Base-by-base conservation (phyloP, 164 flowering plant species). In the Umbilicus rupestris region DNA sequence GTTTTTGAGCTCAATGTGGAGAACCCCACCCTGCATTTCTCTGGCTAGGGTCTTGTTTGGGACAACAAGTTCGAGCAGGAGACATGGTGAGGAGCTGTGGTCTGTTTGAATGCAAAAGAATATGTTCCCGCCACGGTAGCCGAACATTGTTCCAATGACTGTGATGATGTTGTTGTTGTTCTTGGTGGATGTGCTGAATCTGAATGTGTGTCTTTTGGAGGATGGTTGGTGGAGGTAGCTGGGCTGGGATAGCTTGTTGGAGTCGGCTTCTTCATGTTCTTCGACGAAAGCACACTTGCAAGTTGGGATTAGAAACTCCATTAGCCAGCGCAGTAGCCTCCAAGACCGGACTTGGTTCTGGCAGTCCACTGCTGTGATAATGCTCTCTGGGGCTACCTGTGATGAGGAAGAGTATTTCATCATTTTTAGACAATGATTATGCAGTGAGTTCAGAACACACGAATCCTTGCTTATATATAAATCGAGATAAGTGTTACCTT, bases 331-430 rank as follows among this genome's bases (percentile, higher is more conserved):
- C 39, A 86, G 80, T 64, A 86, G 82, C 71, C 86, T 66, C 90
- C 90, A 86, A 64, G 90, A 84, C 5, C 84, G 81, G 69, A 86
- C 90, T 74, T 86, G 87, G 31, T 80, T 86, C 44, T 84, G 82
- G 76, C 87, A 86, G 70, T 86, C 87, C 19, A 84, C 84, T 55
- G 35, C 60, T 62, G 82, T 39, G 73, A 83, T 77, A 73, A 78
- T 74, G 26, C 76, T 19, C 17, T 35, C 42, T 6, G 45, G 65
- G 45, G 65, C 65, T 11, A 55, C 60, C 60, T 55, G 60, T 2
- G 60, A 55, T 14, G 60, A 55, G 60, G 33, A 55, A 55, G 60
- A 55, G 60, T 55, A 28, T 28, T 33, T 55, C 19, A 55, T 26
- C 31, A 55, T 55, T 55, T 14, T 50, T 9, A 24, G 3, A 7